Evolutionary conservation across 2,329 filamentous ascomycete genomes (phyloP), one percentile per base, ranked within the genome.

Genomic region (Elsinoe perseae): DNA sequence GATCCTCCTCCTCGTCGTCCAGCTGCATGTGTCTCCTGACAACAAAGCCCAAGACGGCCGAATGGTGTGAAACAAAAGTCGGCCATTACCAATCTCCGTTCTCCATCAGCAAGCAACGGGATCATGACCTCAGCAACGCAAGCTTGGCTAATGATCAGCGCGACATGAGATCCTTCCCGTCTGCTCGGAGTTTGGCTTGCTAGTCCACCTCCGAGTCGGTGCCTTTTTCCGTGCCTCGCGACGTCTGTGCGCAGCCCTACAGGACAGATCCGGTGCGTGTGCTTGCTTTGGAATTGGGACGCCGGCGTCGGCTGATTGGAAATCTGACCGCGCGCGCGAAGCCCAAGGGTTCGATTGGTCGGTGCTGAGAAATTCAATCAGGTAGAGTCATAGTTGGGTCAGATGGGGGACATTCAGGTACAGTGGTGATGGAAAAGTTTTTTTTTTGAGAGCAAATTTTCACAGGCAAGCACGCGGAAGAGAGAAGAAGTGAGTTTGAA

Each of bases 111-210:
- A 21, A 21, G 2, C 16, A 42, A 18, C 16, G 20, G 20, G 25
- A 44, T 21, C 40, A 44, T 44, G 40, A 44, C 40, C 40, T 44
- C 40, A 44, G 9, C 40, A 38, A 14, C 34, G n/a, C n/a, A n/a
- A n/a, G n/a, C n/a, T n/a, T n/a, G n/a, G n/a, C n/a, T 7, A 14
- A 14, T 36, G 32, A 36, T 36, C 32, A 36, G 32, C 32, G 32
- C 32, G 12, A n/a, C n/a, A n/a, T n/a, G n/a, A n/a, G 12, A 36
- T 36, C 40, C 40, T 44, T 12, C 40, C 40, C 40, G 23, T 44
- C 40, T 42, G 9, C 18, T 42, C 16, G 38, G 38, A 20, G 16
- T 42, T 42, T 20, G 20, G 10, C n/a, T 21, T 21, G 16, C 38
- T 23, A 6, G 7, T 23, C 21, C 14, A 20, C 16, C 34, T 23